A percentile compares a stretch with the other conserved stretches of the same genome.
Evolutionary conservation across 2,329 filamentous ascomycete genomes (phyloP).

Genomic region (Exophiala dermatitidis): DNA sequence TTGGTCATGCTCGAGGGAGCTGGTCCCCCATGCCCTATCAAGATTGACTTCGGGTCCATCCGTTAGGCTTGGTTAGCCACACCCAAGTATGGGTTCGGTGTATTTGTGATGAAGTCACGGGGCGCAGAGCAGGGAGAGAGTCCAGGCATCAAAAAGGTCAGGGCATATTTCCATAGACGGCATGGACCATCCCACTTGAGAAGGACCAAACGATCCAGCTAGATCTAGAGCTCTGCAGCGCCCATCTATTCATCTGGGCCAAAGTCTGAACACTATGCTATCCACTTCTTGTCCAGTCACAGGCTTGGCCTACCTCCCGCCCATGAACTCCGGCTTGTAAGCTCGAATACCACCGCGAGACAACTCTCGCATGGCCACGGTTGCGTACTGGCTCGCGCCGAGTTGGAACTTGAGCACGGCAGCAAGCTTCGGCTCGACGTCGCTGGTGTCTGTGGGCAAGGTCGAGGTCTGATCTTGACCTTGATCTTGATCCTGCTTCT

Average conservation of each 20-base stretch:
- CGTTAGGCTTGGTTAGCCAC: not conserved
- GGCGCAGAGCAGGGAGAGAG: no score
- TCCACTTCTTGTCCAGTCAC: not conserved
- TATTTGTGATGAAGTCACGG: no score
- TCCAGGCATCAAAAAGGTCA: no score
- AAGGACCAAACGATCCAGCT: no score
- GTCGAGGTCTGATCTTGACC: not conserved
- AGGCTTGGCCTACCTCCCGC: conserved; percentile 32
- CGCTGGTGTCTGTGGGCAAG: not conserved
- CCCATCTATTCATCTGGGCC: no score
- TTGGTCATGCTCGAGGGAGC: conserved; percentile 4
- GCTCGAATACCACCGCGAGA: conserved; percentile 61
- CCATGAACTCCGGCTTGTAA: conserved; percentile 57
- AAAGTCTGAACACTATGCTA: no score
- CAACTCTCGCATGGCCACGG: conserved; percentile 71
- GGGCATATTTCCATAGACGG: no score
- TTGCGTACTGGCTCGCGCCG: conserved; percentile 74
- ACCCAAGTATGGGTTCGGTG: no score
- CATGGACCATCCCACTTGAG: no score
- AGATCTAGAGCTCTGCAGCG: no score
- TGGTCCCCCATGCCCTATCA: not conserved
- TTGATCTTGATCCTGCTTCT: not conserved
- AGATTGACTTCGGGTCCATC: not conserved
- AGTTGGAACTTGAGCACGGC: conserved; percentile 62
- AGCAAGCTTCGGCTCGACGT: conserved; percentile 27